These are phyloP conservation scores for Tolypocladium tundrense DNA, from an alignment of 2,329 filamentous ascomycete species.

Conservation along the genomic window DNA sequence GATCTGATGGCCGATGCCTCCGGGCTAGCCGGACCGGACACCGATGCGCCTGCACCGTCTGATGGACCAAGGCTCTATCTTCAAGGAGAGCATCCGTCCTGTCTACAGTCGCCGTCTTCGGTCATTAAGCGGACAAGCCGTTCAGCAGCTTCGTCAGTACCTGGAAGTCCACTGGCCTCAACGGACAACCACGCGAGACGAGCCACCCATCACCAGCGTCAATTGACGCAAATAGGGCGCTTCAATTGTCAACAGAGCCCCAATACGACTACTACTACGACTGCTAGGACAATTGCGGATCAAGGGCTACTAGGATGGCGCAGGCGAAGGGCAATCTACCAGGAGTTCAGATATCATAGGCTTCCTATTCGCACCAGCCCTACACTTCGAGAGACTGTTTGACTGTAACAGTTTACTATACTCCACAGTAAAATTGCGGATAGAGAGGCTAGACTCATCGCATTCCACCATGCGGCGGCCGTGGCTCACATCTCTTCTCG, in stretches of 20 bases:
- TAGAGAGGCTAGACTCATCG: background rate
- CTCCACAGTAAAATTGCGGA: no score
- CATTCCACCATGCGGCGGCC: no score
- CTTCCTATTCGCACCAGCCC: background rate
- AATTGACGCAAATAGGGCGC: no score
- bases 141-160: background rate
- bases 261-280: background rate
- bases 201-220: background rate
- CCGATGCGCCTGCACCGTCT: background rate
- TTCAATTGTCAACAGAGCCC: background rate
- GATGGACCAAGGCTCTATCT: background rate
- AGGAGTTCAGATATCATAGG: background rate
- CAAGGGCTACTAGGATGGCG: background rate
- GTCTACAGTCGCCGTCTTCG: background rate
- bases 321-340: background rate
- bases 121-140: background rate
- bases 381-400: background rate
- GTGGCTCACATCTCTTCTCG: background rate
- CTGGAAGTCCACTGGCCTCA: background rate
- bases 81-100: background rate
- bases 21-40: background rate
- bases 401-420: no score
- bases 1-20: background rate
- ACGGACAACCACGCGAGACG: background rate
- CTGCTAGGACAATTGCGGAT: background rate